Evolutionary conservation across 805 yeast genomes (phyloP), one percentile per base, ranked within the genome.

Genomic region (Candida hungchunana): DNA sequence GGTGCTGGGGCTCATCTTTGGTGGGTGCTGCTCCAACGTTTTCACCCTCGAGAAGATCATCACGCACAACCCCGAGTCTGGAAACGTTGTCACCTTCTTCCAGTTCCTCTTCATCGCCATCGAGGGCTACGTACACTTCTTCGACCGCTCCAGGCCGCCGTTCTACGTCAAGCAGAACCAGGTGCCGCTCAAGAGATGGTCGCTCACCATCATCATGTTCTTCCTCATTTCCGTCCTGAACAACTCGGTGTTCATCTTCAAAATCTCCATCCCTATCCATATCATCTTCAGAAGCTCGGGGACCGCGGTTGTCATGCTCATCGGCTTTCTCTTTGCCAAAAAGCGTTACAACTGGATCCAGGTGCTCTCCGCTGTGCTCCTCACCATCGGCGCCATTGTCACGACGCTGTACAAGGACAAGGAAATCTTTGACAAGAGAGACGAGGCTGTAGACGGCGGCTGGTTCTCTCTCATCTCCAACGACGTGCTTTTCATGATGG

Each of bases 21-120:
- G 84, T 0, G 87, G 89, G 4, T 82, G 93, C 54, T 83, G 93
- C 53, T 61, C 77, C 21, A 83, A 80, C 54, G 88, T 79, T 19
- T 62, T 73, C 39, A 67, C 82, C 1, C 58, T 82, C 33, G 93
- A 83, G 53, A 54, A 64, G 18, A 59, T 82, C 13, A 56, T 80
- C 2, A 52, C 55, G 17, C 39, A 46, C 11, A 50, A 60, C 17
- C 52, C 71, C 1, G 53, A 52, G 29, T 50, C 64, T 7, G 81
- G 82, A 3, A 62, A 64, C 16, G 55, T 79, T 11, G 60, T 82
- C 9, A 82, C 90, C 1, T 72, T 79, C 34, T 42, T 52, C 37
- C 81, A 82, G 50, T 80, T 79, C 50, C 29, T 73, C 7, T 64
- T 73, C 39, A 75, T 80, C 13, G 51, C 82, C 1, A 7, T 67